Evolutionary conservation across 1,284 basidiomycete genomes (phyloP).

Genomic region (Melampsora americana): DNA sequence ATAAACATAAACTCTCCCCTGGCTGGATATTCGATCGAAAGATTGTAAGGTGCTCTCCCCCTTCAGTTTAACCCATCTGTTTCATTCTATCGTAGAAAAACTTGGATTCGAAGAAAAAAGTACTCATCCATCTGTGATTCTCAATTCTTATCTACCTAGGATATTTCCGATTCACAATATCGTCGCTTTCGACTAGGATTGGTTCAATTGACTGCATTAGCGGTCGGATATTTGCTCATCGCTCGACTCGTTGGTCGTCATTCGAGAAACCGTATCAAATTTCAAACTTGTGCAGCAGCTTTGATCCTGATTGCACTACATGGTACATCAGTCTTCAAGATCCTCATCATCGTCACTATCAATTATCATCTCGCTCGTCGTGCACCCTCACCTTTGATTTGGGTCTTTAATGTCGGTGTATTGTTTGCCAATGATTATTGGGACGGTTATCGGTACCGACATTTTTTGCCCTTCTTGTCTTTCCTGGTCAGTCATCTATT

Average conservation of each 20-base stretch:
- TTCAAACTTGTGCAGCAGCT: slow-evolving; percentile 53
- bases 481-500: slow-evolving; percentile 58
- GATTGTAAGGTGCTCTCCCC: slow-evolving; percentile 53
- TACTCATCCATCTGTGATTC: no score
- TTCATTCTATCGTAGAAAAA: slow-evolving; percentile 1
- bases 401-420: slow-evolving; percentile 71
- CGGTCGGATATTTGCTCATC: slow-evolving; percentile 49
- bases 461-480: slow-evolving; percentile 62
- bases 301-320: slow-evolving; percentile 75
- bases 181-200: slow-evolving; percentile 54
- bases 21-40: slow-evolving; percentile 59
- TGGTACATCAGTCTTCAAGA: slow-evolving; percentile 77
- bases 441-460: slow-evolving; percentile 70
- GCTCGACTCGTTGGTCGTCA: slow-evolving; percentile 42
- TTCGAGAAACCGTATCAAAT: slow-evolving; percentile 49
- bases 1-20: slow-evolving; percentile 62
- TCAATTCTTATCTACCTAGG: slow-evolving; percentile 47
- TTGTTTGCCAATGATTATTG: slow-evolving; percentile 76
- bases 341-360: slow-evolving; percentile 65
- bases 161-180: slow-evolving; percentile 57
- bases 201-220: slow-evolving; percentile 50
- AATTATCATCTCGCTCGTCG: slow-evolving; percentile 70
- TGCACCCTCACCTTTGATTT: slow-evolving; percentile 59
- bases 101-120: no score
- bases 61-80: not conserved